Percentiles rank a stretch among this genome's conserved stretches.
phyloP scores from a whole-genome alignment of 2,329 filamentous ascomycete species.

The Tympanopsis confertula region DNA sequence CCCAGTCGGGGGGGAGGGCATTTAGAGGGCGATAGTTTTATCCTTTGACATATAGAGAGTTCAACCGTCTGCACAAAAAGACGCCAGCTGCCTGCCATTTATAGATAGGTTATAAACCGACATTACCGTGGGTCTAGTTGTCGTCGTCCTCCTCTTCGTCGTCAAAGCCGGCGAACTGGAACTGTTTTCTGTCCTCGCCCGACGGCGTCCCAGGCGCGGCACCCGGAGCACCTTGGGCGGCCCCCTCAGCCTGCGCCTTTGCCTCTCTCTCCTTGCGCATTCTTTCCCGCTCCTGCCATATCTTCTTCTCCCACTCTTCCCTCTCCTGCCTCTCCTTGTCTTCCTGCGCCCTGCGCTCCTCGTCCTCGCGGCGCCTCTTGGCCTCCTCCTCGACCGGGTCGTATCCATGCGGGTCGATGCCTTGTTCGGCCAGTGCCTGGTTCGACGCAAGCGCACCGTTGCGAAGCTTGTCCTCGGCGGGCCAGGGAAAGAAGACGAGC shows the following conservation, averaged over 20 bases:
- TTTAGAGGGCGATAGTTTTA: too few relatives aligned
- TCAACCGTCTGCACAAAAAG: too few relatives aligned
- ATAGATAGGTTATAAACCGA: too few relatives aligned
- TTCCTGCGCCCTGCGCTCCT: constrained; percentile 23
- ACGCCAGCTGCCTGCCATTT: too few relatives aligned
- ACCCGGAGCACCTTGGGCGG: constrained; percentile 10
- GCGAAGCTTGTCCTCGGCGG: constrained; percentile 57
- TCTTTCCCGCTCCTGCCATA: constrained; percentile 26
- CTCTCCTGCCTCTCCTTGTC: constrained; percentile 22
- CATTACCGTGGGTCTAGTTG: too few relatives aligned
- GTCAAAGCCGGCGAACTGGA: constrained; percentile 37
- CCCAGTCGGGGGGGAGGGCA: too few relatives aligned
- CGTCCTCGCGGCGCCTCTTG: constrained; percentile 35
- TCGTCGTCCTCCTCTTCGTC: constrained; percentile 38
- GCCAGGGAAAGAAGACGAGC: constrained; percentile 66
- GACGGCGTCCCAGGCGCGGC: constrained; percentile 7
- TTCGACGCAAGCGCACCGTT: constrained; percentile 54
- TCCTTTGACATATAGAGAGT: too few relatives aligned
- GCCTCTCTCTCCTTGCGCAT: constrained; percentile 29
- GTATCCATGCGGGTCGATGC: constrained; percentile 47
- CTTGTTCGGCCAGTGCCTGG: constrained; percentile 49
- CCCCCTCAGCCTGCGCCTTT: constrained; percentile 27
- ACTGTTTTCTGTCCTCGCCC: constrained; percentile 34
- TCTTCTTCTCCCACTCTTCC: constrained; percentile 31
- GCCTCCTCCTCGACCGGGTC: constrained; percentile 44